Percentiles rank a stretch among this genome's conserved stretches.
phyloP scores from a whole-genome alignment of 768 basidiomycete species.

The Mycena vitilis region DNA sequence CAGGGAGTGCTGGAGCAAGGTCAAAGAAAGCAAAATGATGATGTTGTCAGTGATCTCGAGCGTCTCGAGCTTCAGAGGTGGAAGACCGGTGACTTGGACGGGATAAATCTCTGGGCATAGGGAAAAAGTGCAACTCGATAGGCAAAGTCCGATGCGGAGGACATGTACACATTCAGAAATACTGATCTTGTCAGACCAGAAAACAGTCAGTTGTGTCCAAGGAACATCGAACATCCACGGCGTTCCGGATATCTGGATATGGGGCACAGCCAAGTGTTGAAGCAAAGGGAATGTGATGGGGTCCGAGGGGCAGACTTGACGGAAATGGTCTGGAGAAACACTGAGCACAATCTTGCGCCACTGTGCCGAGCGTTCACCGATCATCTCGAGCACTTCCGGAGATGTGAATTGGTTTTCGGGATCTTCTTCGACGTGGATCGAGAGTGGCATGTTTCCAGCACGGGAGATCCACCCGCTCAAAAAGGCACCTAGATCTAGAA shows the following conservation, averaged over 20 bases:
- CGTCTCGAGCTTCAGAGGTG: constrained; percentile 18
- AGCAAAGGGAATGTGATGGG: not conserved
- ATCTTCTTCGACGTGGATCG: constrained; percentile 6
- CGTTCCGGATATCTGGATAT: not conserved
- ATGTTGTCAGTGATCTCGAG: constrained; percentile 2
- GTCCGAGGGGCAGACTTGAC: not conserved
- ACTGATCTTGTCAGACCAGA: constrained; percentile 14
- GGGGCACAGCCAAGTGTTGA: not conserved
- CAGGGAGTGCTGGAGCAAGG: constrained; percentile 6
- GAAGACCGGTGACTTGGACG: not conserved
- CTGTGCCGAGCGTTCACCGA: constrained; percentile 17
- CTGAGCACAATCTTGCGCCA: constrained; percentile 11
- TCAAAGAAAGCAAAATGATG: not conserved
- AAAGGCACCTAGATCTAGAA: not conserved
- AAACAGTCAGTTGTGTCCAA: constrained; percentile 8
- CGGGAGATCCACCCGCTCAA: constrained; percentile 16
- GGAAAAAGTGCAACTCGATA: not conserved
- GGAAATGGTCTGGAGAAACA: not conserved
- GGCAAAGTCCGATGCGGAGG: constrained; percentile 7
- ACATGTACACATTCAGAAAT: constrained; percentile 13
- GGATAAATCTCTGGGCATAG: not conserved
- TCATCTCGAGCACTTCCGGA: not conserved
- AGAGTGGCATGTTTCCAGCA: constrained; percentile 13
- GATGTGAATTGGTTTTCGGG: not conserved
- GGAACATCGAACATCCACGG: constrained; percentile 11